These are phyloP conservation scores for Pneumocystis wakefieldiae DNA, from an alignment of 1,139 yeast species.

Conservation along the genomic window DNA sequence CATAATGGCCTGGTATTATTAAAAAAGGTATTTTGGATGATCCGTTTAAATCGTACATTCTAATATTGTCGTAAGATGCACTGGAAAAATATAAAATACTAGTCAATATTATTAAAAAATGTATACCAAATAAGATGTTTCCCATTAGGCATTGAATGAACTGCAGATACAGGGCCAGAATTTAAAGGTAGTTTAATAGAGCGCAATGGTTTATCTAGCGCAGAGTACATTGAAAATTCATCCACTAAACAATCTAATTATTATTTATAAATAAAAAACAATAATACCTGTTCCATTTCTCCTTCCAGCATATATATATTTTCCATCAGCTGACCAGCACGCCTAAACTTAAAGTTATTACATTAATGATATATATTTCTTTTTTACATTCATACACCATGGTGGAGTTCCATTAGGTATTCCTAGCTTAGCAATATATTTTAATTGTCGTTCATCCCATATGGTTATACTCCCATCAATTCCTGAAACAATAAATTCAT, in stretches of 20 bases:
- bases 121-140: slow-evolving; percentile 42
- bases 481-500: slow-evolving; percentile 58
- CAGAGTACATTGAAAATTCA: slow-evolving; percentile 60
- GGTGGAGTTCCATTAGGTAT: slow-evolving; percentile 67
- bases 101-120: neutral
- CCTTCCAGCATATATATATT: slow-evolving; percentile 66
- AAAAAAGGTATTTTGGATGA: slow-evolving; percentile 31
- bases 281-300: slow-evolving; percentile 56
- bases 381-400: slow-evolving; percentile 53
- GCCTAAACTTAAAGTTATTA: slow-evolving; percentile 32
- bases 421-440: slow-evolving; percentile 39
- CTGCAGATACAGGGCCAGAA: slow-evolving; percentile 81
- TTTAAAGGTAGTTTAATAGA: slow-evolving; percentile 64
- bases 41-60: slow-evolving; percentile 55
- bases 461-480: slow-evolving; percentile 70
- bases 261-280: neutral
- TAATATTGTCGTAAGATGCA: slow-evolving; percentile 78
- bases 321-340: slow-evolving; percentile 79
- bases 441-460: slow-evolving; percentile 60
- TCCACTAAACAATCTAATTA: slow-evolving; percentile 29
- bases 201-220: slow-evolving; percentile 37
- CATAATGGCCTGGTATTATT: slow-evolving; percentile 51
- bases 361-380: neutral
- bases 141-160: slow-evolving; percentile 67
- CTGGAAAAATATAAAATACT: slow-evolving; percentile 20